phyloP scores from a whole-genome alignment of 208 protist species.

The Leishmania guyanensis region DNA sequence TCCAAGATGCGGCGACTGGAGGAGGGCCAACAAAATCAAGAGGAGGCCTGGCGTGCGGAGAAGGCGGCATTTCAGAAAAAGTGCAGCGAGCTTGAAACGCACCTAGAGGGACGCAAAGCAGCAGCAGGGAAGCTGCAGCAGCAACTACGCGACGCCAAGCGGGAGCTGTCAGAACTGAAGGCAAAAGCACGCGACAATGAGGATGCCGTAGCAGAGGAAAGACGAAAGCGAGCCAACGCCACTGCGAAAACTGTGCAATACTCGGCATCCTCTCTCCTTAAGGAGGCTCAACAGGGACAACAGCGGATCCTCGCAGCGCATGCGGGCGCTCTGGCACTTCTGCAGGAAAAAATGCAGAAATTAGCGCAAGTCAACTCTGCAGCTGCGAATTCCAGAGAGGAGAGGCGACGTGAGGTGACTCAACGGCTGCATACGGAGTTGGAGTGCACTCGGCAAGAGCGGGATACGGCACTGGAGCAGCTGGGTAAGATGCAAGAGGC shows the following conservation, averaged over 20 bases:
- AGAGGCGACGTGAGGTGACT: slow-evolving; percentile 20
- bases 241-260: slow-evolving; percentile 15
- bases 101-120: slow-evolving; percentile 21
- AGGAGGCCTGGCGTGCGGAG: slow-evolving; percentile 25
- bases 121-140: slow-evolving; percentile 24
- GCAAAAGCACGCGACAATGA: slow-evolving; percentile 1
- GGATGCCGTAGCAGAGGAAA: slow-evolving; percentile 3
- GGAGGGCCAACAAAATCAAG: not conserved
- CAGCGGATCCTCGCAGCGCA: slow-evolving; percentile 29
- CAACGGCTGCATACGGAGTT: slow-evolving; percentile 12
- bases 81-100: slow-evolving; percentile 27
- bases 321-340: not conserved
- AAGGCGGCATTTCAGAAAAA: slow-evolving; percentile 12
- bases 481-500: not conserved
- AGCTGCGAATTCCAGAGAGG: slow-evolving; percentile 14
- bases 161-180: slow-evolving; percentile 17
- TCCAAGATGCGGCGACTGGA: not conserved
- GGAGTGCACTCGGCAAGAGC: slow-evolving; percentile 26
- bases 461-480: slow-evolving; percentile 13
- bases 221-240: slow-evolving; percentile 7
- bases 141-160: slow-evolving; percentile 27
- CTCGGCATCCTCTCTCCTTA: slow-evolving; percentile 13
- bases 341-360: slow-evolving; percentile 14
- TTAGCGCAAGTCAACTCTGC: not conserved
- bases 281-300: slow-evolving; percentile 22